Evolutionary conservation across 2,329 filamentous ascomycete genomes (phyloP).

Genomic region (Monilinia vaccinii-corymbosi): DNA sequence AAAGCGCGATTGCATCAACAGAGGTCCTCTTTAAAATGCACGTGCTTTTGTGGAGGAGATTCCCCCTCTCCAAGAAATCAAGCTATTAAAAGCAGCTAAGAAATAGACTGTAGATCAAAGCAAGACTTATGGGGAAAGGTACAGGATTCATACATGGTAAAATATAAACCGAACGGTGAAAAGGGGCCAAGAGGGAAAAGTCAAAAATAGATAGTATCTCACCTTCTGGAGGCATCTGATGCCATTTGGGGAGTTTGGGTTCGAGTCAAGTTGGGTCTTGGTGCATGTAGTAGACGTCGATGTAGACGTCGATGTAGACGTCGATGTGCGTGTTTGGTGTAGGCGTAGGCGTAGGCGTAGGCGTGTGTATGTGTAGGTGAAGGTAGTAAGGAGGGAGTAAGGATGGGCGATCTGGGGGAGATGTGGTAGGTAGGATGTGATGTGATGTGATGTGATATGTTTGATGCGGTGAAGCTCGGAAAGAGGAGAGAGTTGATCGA

Average conservation of each 20-base stretch:
- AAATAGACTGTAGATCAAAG: background rate
- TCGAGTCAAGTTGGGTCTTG: background rate
- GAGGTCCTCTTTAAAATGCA: background rate
- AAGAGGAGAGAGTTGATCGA: background rate
- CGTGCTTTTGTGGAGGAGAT: slow-evolving; percentile 12
- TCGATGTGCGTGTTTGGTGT: background rate
- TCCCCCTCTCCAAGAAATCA: slow-evolving; percentile 5
- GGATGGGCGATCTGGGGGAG: too few species aligned
- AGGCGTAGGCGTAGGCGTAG: background rate
- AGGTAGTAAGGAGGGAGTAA: background rate
- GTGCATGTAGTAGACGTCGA: too few species aligned
- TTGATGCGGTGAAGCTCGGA: background rate
- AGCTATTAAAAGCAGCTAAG: slow-evolving; percentile 8
- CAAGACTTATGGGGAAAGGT: background rate
- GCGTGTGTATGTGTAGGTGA: background rate
- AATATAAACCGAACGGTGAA: background rate
- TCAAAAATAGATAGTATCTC: background rate
- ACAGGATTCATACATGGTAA: too few species aligned
- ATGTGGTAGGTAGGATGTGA: background rate
- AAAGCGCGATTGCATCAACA: too few species aligned
- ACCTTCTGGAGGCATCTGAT: slow-evolving; percentile 25
- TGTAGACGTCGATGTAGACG: too few species aligned
- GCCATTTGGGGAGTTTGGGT: slow-evolving; percentile 17
- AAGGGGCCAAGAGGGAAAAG: background rate
- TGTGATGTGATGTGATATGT: background rate